Evolutionary conservation across 805 yeast species (phyloP).

Genomic region (Myxozyma geophila): DNA sequence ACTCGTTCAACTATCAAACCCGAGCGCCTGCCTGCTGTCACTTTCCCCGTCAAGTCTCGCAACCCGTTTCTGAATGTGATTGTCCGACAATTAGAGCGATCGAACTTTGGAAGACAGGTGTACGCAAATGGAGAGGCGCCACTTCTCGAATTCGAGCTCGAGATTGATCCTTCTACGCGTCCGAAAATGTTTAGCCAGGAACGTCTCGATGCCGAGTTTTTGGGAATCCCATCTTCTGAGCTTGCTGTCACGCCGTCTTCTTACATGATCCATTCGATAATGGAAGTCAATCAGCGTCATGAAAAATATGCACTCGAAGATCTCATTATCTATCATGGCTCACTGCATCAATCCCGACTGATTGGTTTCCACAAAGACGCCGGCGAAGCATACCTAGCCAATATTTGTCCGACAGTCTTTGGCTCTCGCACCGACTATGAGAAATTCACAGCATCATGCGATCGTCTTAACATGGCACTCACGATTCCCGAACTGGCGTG

Average conservation of each 20-base stretch:
- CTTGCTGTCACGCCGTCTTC: constrained; percentile 10
- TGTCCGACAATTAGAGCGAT: neutral
- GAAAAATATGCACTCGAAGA: constrained; percentile 10
- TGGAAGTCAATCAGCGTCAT: constrained; percentile 6
- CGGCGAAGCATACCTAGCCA: constrained; percentile 13
- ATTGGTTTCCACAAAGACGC: constrained; percentile 15
- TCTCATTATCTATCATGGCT: constrained; percentile 21
- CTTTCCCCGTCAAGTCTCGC: constrained; percentile 28
- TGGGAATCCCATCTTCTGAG: neutral
- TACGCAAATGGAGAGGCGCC: constrained; percentile 14
- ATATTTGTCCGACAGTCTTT: constrained; percentile 32
- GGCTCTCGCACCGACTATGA: constrained; percentile 25
- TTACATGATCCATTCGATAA: constrained; percentile 6
- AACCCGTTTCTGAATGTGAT: constrained; percentile 24
- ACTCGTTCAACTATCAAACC: neutral
- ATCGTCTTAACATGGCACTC: constrained; percentile 21
- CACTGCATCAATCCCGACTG: constrained; percentile 28
- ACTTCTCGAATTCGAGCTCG: constrained; percentile 12
- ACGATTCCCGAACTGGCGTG: constrained; percentile 23
- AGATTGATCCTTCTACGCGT: constrained; percentile 9
- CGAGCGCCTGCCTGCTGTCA: constrained; percentile 6
- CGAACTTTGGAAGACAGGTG: neutral
- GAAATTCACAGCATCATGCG: constrained; percentile 26
- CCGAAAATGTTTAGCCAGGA: constrained; percentile 1
- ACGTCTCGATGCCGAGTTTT: constrained; percentile 3